These are phyloP conservation scores for Phytopythium cucurbitacearum DNA, from an alignment of 352 stramenopile genomes.

Conservation along the genomic window DNA sequence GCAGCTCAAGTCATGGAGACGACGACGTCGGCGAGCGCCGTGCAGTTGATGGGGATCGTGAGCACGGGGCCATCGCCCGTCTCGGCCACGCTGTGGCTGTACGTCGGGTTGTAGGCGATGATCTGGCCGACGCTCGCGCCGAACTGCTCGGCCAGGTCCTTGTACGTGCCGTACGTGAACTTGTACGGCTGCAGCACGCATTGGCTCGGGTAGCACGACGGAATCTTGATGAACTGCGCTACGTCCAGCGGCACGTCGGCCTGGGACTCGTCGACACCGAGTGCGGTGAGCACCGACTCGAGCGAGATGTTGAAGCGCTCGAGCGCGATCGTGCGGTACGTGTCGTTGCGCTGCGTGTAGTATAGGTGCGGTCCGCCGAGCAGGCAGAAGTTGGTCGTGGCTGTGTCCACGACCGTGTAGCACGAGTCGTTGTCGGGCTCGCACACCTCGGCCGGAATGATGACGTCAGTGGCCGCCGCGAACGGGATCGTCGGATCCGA, in stretches of 20 bases:
- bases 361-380: conserved; percentile 15
- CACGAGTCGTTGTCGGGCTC: conserved; percentile 7
- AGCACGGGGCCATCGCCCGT: conserved; percentile 9
- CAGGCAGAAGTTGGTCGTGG: conserved; percentile 13
- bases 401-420: conserved; percentile 9
- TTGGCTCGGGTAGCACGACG: conserved; percentile 17
- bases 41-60: conserved; percentile 12
- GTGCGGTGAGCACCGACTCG: conserved; percentile 8
- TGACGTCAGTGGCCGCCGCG: conserved; percentile 7
- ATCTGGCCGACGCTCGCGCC: conserved; percentile 10
- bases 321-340: conserved; percentile 14
- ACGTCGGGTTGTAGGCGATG: conserved; percentile 15
- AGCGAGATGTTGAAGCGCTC: conserved; percentile 17
- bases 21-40: conserved; percentile 7
- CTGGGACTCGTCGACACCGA: conserved; percentile 12
- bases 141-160: conserved; percentile 11
- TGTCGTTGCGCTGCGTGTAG: conserved; percentile 21
- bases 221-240: conserved; percentile 13
- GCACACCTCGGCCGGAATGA: conserved; percentile 12
- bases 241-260: conserved; percentile 11
- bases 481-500: conserved; percentile 14
- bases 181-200: conserved; percentile 15
- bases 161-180: conserved; percentile 15
- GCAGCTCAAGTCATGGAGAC: conserved; percentile 8
- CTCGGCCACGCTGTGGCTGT: conserved; percentile 11